Base-by-base conservation (phyloP, 176 grass and related monocot genomes). In the Calamus simplicifolius region DNA sequence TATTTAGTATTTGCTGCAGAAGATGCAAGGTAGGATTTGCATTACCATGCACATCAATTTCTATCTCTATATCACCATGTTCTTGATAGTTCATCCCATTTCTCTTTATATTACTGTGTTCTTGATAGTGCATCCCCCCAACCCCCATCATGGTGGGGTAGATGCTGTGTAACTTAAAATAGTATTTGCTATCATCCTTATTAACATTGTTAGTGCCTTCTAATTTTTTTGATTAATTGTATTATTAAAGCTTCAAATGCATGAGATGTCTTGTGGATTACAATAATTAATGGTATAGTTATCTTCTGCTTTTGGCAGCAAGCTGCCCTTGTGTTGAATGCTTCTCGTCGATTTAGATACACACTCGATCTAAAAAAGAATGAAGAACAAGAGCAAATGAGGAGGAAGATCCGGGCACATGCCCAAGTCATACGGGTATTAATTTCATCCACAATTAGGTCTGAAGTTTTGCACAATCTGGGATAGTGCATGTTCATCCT, bases 381-480 rank as follows among this genome's bases (percentile, higher is more conserved):
- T 70, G 77, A 78, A 81, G 83, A 87, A 53, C 84, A 75, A 78
- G 88, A 92, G 76, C 62, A 77, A 25, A 70, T 84, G 71, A 80
- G 79, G 60, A 83, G 83, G 72, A 87, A 83, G 31, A 92, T 92
- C 53, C 61, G 83, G 64, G 59, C 80, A 3, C 83, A 92, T 68
- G 76, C 83, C 19, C 79, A 92, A 92, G 88, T 92, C 58, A 88
- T 92, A 84, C 80, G 83, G 83, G 83, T 92, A 92, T 43, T 19
- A 55, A 73, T 63, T 25, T 86, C 69, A 77, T 59, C 56, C 35
- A 71, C 68, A 0, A 69, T 19, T 57, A 12, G 35, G 1, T 8
- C 35, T 43, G 14, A 50, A 5, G 18, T 52, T 25, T 26, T 53
- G 14, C 54, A 27, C 23, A 58, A 58, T 18, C 27, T 48, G 4